Percentiles rank a stretch among this genome's conserved stretches.
Conservation (phyloP, 2,329 filamentous ascomycete species). For the Apiospora marii region DNA sequence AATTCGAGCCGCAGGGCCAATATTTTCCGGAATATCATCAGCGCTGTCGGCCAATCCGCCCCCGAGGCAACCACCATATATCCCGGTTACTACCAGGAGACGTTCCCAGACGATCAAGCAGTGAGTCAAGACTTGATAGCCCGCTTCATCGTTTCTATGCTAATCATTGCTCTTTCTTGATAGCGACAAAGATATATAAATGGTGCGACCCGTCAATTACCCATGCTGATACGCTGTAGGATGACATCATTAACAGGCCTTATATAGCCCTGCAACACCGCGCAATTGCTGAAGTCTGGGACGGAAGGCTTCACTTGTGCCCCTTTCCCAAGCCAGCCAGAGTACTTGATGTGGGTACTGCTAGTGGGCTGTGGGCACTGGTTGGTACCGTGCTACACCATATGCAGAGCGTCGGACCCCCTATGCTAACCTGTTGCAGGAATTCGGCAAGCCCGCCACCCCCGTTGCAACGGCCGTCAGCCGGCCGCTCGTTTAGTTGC, state of each 20-base stretch:
- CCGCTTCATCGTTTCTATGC: not conserved
- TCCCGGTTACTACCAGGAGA: slow-evolving; percentile 1
- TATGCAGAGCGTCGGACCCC: not conserved
- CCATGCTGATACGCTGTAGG: not conserved
- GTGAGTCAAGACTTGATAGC: not conserved
- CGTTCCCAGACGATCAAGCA: not conserved
- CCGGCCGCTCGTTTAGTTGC: not conserved
- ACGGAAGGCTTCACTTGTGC: slow-evolving; percentile 24
- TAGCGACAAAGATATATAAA: slow-evolving; percentile 17
- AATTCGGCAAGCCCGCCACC: slow-evolving; percentile 1
- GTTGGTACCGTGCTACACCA: slow-evolving; percentile 5
- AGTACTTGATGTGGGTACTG: slow-evolving; percentile 26
- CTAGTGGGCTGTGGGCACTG: slow-evolving; percentile 25
- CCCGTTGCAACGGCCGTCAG: too few relatives aligned
- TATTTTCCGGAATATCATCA: slow-evolving; percentile 15
- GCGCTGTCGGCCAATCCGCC: slow-evolving; percentile 3
- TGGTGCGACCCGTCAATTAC: not conserved
- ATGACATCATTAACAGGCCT: not conserved
- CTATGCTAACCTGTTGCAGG: slow-evolving; percentile 16
- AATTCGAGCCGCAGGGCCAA: slow-evolving; percentile 14
- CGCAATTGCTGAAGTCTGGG: slow-evolving; percentile 23
- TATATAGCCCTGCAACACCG: slow-evolving; percentile 10
- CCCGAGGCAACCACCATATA: not conserved
- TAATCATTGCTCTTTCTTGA: not conserved
- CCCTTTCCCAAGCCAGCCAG: slow-evolving; percentile 24